Conservation (phyloP, 768 basidiomycete genomes). For the Kwoniella newhampshirensis region DNA sequence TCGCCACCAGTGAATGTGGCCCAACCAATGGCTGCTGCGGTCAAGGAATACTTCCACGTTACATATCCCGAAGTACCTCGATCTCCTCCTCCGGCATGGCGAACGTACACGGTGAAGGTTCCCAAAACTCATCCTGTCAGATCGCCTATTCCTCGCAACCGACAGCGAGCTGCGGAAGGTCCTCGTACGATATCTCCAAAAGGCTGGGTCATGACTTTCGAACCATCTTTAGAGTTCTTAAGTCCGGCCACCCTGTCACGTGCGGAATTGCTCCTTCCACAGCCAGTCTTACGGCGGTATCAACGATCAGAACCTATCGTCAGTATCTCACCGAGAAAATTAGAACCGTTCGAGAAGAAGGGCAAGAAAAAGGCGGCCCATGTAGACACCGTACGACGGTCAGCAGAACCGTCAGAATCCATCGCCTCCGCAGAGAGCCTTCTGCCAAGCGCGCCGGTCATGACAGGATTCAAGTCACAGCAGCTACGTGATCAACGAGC, state of each 20-base stretch:
- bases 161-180: slow-evolving; percentile 21
- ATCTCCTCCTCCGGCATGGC: slow-evolving; percentile 54
- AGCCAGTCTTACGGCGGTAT: slow-evolving; percentile 18
- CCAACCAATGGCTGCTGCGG: not conserved
- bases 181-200: slow-evolving; percentile 13
- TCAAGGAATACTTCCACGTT: slow-evolving; percentile 36
- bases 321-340: slow-evolving; percentile 35
- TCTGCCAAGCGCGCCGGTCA: not conserved
- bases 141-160: slow-evolving; percentile 14
- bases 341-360: slow-evolving; percentile 38
- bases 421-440: slow-evolving; percentile 6
- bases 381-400: not conserved
- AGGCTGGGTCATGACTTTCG: slow-evolving; percentile 45
- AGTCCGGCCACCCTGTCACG: slow-evolving; percentile 41
- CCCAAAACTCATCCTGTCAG: slow-evolving; percentile 27
- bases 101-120: slow-evolving; percentile 46
- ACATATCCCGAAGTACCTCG: slow-evolving; percentile 42
- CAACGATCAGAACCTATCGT: slow-evolving; percentile 34
- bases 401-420: slow-evolving; percentile 1
- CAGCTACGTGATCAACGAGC: slow-evolving; percentile 16
- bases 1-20: not conserved
- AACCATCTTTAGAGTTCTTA: slow-evolving; percentile 42
- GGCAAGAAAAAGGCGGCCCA: slow-evolving; percentile 29
- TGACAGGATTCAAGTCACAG: slow-evolving; percentile 14
- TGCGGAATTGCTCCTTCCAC: slow-evolving; percentile 48